These are phyloP conservation scores for Cryptosporidium parvum DNA, from an alignment of 169 alveolate species.

Conservation along the genomic window DNA sequence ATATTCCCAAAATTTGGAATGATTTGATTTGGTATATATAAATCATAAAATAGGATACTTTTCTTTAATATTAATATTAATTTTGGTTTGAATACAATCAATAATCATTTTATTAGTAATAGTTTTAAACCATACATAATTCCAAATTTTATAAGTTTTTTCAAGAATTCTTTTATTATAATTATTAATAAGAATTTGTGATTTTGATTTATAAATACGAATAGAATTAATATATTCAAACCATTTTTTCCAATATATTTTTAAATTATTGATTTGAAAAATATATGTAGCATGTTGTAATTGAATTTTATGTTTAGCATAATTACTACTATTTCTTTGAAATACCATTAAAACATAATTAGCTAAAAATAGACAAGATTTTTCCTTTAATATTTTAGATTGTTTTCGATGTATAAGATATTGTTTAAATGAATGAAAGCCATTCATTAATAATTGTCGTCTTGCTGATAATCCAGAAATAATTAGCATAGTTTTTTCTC, in stretches of 20 bases:
- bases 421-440: neutral
- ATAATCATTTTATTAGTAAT: conserved; percentile 56
- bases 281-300: neutral
- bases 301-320: conserved; percentile 5
- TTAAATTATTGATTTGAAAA: neutral
- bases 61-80: conserved; percentile 7
- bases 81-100: conserved; percentile 24
- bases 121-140: conserved; percentile 31
- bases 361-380: neutral
- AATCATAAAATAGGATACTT: neutral
- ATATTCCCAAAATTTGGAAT: conserved; percentile 43
- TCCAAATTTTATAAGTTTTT: conserved; percentile 38
- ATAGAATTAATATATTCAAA: neutral
- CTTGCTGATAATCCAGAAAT: conserved; percentile 60
- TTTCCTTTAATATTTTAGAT: neutral
- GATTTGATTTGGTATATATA: conserved; percentile 5
- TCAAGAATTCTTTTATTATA: neutral
- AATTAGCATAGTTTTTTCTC: conserved; percentile 40
- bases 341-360: conserved; percentile 23
- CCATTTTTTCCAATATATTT: conserved; percentile 21
- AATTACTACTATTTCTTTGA: neutral
- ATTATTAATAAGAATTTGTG: neutral
- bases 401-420: conserved; percentile 15
- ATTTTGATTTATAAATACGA: neutral
- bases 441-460: neutral